These are phyloP conservation scores for Arthroderma sp. DNA, from an alignment of 2,329 filamentous ascomycete genomes.

Conservation along the genomic window DNA sequence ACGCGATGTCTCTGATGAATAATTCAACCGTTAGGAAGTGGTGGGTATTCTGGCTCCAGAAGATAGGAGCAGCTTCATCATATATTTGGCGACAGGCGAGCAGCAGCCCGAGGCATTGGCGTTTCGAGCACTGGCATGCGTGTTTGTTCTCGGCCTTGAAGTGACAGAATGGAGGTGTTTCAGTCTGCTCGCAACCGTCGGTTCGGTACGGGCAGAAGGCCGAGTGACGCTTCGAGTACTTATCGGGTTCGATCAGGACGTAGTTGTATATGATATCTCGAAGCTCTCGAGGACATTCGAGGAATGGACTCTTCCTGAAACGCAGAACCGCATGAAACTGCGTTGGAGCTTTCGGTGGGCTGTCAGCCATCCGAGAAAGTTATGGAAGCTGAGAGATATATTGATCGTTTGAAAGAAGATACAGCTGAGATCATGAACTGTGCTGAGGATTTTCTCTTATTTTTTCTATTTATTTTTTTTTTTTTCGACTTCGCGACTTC, in stretches of 20 bases:
- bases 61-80: conserved; percentile 9
- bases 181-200: background rate
- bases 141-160: background rate
- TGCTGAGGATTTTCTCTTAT: too few species aligned
- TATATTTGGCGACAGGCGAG: conserved; percentile 14
- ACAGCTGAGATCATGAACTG: too few species aligned
- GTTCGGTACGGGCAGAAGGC: background rate
- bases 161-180: background rate
- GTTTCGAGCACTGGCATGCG: background rate
- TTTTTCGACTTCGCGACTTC: too few species aligned
- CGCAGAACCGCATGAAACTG: too few species aligned
- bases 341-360: too few species aligned
- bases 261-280: conserved; percentile 1
- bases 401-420: too few species aligned
- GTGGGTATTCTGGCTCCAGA: conserved; percentile 7
- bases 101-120: conserved; percentile 8
- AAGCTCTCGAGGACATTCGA: background rate
- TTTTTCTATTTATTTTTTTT: too few species aligned
- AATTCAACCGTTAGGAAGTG: background rate
- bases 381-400: too few species aligned
- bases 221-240: background rate
- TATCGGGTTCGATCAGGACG: background rate
- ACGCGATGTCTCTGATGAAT: background rate
- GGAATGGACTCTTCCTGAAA: too few species aligned
- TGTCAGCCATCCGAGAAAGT: too few species aligned